phyloP scores from a whole-genome alignment of 345 rosid species.

The Eutrema heterophyllum region DNA sequence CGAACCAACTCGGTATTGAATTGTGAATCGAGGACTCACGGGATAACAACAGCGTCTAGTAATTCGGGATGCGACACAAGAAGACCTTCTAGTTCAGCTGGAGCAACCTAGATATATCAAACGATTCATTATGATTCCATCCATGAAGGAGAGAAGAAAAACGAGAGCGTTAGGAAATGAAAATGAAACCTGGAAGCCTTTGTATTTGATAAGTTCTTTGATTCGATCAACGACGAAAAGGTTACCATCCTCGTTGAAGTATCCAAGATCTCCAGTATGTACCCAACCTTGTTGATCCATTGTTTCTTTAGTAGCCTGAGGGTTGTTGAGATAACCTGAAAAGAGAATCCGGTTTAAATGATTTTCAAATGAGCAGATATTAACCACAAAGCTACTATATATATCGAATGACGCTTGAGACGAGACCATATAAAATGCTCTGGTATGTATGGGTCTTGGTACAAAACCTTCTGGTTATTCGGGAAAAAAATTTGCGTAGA shows the following conservation, averaged over 20 bases:
- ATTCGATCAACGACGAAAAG: constrained; percentile 77
- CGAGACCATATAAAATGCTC: no score
- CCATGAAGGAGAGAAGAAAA: not conserved
- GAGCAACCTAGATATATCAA: constrained; percentile 67
- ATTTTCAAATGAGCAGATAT: no score
- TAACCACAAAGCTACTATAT: no score
- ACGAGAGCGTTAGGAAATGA: not conserved
- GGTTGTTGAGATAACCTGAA: constrained; percentile 73
- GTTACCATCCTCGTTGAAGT: constrained; percentile 66
- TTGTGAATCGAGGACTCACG: constrained; percentile 49
- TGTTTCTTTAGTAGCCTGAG: constrained; percentile 65
- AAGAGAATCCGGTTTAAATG: constrained; percentile 5
- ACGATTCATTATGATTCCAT: not conserved
- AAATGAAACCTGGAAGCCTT: constrained; percentile 78
- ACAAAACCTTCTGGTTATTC: no score
- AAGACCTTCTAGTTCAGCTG: constrained; percentile 95
- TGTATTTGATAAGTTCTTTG: constrained; percentile 90
- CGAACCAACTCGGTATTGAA: not conserved
- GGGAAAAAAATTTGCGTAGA: no score
- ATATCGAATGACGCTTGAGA: no score
- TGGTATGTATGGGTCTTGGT: no score
- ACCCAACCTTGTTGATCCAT: constrained; percentile 83
- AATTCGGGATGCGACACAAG: constrained; percentile 85
- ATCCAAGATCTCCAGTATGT: constrained; percentile 91
- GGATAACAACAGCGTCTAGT: constrained; percentile 80